A percentile compares a stretch with the other conserved stretches of the same genome.
These are phyloP conservation scores for Sistotremastrum suecicum DNA, from an alignment of 768 basidiomycete genomes.

Conservation along the genomic window DNA sequence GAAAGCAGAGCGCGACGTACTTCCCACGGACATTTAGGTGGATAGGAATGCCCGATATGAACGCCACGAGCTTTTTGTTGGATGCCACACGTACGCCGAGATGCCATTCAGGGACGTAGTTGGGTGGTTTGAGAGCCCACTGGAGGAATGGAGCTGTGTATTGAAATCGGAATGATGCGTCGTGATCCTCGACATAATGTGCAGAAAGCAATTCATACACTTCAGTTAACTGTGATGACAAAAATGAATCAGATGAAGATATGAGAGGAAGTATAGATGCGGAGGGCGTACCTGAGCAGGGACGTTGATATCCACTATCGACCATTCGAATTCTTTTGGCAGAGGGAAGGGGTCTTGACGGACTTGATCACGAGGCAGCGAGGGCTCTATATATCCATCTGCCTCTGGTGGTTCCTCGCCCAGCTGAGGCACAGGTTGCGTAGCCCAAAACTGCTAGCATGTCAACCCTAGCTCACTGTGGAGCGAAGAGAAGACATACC, in stretches of 20 bases:
- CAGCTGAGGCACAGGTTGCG: slow-evolving; percentile 90
- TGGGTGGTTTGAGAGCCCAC: slow-evolving; percentile 93
- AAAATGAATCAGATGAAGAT: not conserved
- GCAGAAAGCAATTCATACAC: slow-evolving; percentile 82
- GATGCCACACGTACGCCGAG: slow-evolving; percentile 84
- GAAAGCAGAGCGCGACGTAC: slow-evolving; percentile 30
- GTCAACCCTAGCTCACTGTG: slow-evolving; percentile 3
- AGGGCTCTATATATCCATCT: slow-evolving; percentile 84
- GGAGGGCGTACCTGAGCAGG: slow-evolving; percentile 43
- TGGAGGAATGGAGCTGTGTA: slow-evolving; percentile 89
- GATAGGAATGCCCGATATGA: slow-evolving; percentile 88
- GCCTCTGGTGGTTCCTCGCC: slow-evolving; percentile 50
- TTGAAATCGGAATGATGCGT: slow-evolving; percentile 92
- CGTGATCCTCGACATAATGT: slow-evolving; percentile 95
- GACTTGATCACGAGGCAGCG: slow-evolving; percentile 62
- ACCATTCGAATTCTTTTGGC: slow-evolving; percentile 91
- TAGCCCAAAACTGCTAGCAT: slow-evolving; percentile 74
- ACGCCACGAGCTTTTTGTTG: slow-evolving; percentile 89
- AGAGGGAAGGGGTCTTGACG: slow-evolving; percentile 79
- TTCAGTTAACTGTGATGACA: slow-evolving; percentile 56
- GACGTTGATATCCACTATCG: slow-evolving; percentile 63
- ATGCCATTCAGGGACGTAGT: slow-evolving; percentile 91
- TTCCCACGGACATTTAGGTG: slow-evolving; percentile 70
- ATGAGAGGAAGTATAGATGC: too few species aligned
- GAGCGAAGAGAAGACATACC: slow-evolving; percentile 27